Base-by-base conservation (phyloP, 2,329 filamentous ascomycete genomes). In the Penicillium psychrosexuale region DNA sequence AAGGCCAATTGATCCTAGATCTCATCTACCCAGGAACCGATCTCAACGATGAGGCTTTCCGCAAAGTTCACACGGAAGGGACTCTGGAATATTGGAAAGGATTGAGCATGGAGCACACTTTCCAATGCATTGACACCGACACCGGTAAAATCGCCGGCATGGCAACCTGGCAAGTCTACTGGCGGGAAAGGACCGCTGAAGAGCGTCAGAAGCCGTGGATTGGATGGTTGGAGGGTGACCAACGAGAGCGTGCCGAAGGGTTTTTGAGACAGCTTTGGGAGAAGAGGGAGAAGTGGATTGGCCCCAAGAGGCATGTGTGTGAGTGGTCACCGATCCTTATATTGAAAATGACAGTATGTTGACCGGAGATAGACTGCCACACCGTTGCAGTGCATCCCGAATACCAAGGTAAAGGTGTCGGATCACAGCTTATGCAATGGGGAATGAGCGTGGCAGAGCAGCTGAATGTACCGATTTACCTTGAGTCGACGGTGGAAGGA, bases 91-190 rank as follows among this genome's bases (percentile, higher is more conserved):
- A 66, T 38, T 72, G 69, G 71, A 65, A 72, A 39, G 51, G 43
- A n/a, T 71, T 66, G 12, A 72, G 66, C 54, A 63, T 69, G 12
- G 66, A 80, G 54, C 78, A 80, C 63, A 80, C 77, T 5, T 67
- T 76, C 56, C 81, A 81, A 65, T 78, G 51, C 8, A 48, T 53
- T 28, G 78, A 81, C 59, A 72, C 70, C 7, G 69, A 70, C 3
- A 76, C 72, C 0, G 72, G 73, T 13, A 70, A 75, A 30, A 73
- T 80, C 34, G 69, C 79, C 22, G 79, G 78, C 46, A 80, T 81
- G 74, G 77, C 72, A 2, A 69, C 80, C 17, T 75, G 72, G 60
- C 76, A 81, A 53, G 67, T 77, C 6, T 77, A 76, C 59, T 54
- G 77, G 48, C 57, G 61, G 22, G 64, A 72, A 61, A 64, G 74